phyloP scores from a whole-genome alignment of 495 filamentous ascomycete genomes.

The Xylaria bambusicola region DNA sequence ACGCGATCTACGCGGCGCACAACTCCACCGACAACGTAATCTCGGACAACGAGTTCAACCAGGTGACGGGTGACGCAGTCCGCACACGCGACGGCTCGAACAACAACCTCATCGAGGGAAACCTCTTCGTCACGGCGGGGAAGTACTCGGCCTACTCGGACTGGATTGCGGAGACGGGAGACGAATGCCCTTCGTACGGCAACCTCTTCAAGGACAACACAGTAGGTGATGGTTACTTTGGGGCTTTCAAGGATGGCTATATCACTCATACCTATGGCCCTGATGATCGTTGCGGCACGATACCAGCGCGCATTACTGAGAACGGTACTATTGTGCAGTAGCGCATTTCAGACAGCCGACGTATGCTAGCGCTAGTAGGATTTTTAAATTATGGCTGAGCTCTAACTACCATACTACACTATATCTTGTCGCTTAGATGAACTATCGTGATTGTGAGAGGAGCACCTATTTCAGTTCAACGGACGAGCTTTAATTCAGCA shows the following conservation, averaged over 20 bases:
- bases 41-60: slow-evolving; percentile 8
- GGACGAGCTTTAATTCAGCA: no score
- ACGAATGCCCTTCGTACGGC: slow-evolving; percentile 7
- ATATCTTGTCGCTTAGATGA: no score
- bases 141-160: slow-evolving; percentile 19
- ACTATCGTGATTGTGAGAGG: no score
- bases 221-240: slow-evolving; percentile 15
- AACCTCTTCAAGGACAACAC: slow-evolving; percentile 12
- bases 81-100: slow-evolving; percentile 10
- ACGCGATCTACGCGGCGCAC: slow-evolving; percentile 15
- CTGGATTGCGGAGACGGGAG: slow-evolving; percentile 10
- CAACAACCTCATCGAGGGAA: slow-evolving; percentile 11
- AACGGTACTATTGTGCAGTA: background rate
- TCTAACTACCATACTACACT: no score
- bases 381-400: no score
- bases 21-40: slow-evolving; percentile 1
- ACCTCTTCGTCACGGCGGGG: slow-evolving; percentile 6
- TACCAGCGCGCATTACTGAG: slow-evolving; percentile 1
- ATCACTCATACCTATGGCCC: slow-evolving; percentile 13
- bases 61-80: slow-evolving; percentile 13
- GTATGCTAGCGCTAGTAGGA: no score
- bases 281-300: slow-evolving; percentile 4
- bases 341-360: no score
- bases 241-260: slow-evolving; percentile 2
- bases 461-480: no score